phyloP scores from a whole-genome alignment of 1,284 basidiomycete genomes.

The Agroathelia rolfsii region DNA sequence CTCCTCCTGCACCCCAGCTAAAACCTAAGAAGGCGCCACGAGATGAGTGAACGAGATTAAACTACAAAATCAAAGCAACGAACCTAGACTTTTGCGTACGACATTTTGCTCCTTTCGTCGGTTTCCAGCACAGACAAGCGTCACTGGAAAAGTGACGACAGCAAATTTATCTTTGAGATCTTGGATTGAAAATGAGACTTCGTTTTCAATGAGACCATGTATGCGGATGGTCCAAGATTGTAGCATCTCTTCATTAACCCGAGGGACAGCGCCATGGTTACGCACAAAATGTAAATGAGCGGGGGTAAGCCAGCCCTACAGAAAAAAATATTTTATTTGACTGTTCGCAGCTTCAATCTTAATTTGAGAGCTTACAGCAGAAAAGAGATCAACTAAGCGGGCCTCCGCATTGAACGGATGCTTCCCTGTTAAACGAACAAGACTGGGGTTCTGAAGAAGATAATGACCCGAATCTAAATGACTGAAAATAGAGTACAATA shows the following conservation, averaged over 20 bases:
- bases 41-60: no score
- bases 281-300: conserved; percentile 58
- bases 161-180: conserved; percentile 39
- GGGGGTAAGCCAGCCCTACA: conserved; percentile 52
- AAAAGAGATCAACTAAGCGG: conserved; percentile 36
- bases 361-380: conserved; percentile 22
- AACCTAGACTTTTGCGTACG: conserved; percentile 49
- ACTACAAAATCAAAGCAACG: no score
- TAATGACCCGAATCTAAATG: no score
- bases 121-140: conserved; percentile 62
- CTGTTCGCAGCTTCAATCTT: no score
- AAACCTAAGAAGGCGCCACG: no score
- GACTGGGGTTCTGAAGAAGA: no score
- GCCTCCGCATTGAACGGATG: conserved; percentile 60
- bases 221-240: conserved; percentile 41
- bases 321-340: conserved; percentile 1
- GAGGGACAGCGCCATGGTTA: conserved; percentile 58
- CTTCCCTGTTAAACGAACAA: conserved; percentile 46
- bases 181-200: conserved; percentile 31
- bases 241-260: conserved; percentile 28
- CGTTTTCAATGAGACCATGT: conserved; percentile 36
- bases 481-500: not conserved
- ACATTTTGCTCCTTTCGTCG: conserved; percentile 63
- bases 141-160: conserved; percentile 53
- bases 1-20: conserved; percentile 44